phyloP scores from a whole-genome alignment of 2,329 filamentous ascomycete species.

The Fusarium nygamai region DNA sequence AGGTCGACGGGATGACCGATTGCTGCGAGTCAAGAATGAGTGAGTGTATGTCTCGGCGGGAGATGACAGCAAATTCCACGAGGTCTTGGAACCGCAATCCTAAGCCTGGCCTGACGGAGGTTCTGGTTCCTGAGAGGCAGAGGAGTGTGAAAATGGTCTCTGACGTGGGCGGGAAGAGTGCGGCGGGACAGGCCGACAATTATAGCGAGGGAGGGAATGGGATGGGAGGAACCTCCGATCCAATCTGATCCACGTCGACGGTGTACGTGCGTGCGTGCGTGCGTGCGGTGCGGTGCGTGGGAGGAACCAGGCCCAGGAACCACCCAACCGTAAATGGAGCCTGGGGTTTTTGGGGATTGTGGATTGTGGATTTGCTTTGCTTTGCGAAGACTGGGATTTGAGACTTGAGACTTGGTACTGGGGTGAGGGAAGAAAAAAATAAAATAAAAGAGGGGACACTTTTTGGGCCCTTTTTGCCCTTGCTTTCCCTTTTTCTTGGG shows the following conservation, averaged over 20 bases:
- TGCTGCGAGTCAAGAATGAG: conserved; percentile 37
- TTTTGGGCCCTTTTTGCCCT: conserved; percentile 22
- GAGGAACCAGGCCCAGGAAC: conserved; percentile 41
- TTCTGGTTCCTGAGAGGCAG: conserved; percentile 29
- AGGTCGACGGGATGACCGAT: conserved; percentile 30
- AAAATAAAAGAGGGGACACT: conserved; percentile 31
- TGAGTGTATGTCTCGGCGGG: conserved; percentile 35
- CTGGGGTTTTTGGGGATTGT: conserved; percentile 37
- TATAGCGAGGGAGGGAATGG: conserved; percentile 37
- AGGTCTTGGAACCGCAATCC: conserved; percentile 36
- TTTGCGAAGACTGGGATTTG: conserved; percentile 30
- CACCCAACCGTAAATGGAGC: conserved; percentile 37
- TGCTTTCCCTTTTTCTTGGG: conserved; percentile 20
- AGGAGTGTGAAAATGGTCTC: conserved; percentile 34
- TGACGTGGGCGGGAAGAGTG: conserved; percentile 37
- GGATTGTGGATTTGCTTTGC: conserved; percentile 31
- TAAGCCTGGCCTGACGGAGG: conserved; percentile 28
- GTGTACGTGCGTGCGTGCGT: conserved; percentile 1
- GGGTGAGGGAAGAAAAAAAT: conserved; percentile 27
- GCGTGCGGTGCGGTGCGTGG: conserved; percentile 6
- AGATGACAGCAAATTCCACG: conserved; percentile 42
- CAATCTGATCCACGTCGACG: conserved; percentile 33
- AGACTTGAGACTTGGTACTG: conserved; percentile 23
- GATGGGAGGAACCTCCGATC: conserved; percentile 36
- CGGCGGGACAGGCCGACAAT: conserved; percentile 40